phyloP scores from a whole-genome alignment of 2,329 filamentous ascomycete genomes.

The Talaromyces sp. region DNA sequence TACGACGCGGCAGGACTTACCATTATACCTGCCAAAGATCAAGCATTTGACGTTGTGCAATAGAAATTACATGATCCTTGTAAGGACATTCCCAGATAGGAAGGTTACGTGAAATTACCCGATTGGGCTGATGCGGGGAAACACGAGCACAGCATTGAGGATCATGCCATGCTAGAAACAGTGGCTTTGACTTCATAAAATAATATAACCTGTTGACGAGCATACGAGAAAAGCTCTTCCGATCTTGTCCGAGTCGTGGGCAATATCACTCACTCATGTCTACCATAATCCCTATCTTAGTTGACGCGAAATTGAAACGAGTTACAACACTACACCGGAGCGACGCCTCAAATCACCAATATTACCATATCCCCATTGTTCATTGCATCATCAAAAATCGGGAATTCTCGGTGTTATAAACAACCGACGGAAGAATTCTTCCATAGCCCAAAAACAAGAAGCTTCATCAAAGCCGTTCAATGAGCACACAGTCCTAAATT shows the following conservation, averaged over 20 bases:
- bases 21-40: neutral
- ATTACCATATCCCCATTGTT: neutral
- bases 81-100: slow-evolving; percentile 1
- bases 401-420: neutral
- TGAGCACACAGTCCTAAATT: neutral
- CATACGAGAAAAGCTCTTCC: neutral
- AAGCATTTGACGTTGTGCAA: neutral
- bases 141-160: neutral
- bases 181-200: neutral
- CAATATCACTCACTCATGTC: neutral
- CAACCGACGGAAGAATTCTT: neutral
- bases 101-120: slow-evolving; percentile 10
- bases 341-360: neutral
- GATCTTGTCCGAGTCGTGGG: neutral
- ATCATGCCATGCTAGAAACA: neutral
- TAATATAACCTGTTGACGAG: neutral
- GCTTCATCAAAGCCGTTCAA: neutral
- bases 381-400: neutral
- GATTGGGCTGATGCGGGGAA: slow-evolving; percentile 5
- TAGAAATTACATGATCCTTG: neutral
- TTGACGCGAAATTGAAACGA: no score
- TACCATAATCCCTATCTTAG: neutral
- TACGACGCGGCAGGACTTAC: neutral
- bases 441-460: neutral
- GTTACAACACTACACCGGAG: neutral